Evolutionary conservation across 2,329 filamentous ascomycete genomes (phyloP).

Genomic region (Grosmannia serpens): DNA sequence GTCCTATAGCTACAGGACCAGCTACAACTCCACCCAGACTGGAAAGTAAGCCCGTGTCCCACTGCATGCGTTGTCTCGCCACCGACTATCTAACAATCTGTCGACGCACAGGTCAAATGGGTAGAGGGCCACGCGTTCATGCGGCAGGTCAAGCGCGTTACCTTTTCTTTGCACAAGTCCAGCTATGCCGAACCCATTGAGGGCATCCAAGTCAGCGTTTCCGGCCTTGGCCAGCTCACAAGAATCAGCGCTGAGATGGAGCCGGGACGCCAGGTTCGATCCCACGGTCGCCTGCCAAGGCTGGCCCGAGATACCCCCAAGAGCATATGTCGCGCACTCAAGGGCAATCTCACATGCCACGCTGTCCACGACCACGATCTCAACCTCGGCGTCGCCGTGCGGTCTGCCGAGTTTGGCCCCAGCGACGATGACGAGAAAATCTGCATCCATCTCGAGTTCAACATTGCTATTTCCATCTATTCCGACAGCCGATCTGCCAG

Average conservation of each 20-base stretch:
- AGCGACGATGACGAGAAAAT: conserved; percentile 13
- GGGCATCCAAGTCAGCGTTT: conserved; percentile 13
- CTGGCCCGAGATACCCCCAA: conserved; percentile 13
- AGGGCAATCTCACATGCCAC: conserved; percentile 11
- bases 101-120: background rate
- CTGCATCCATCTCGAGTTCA: conserved; percentile 1
- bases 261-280: conserved; percentile 9
- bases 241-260: conserved; percentile 13
- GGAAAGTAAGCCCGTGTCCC: background rate
- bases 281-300: conserved; percentile 11
- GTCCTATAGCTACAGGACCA: conserved; percentile 13
- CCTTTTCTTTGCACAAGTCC: conserved; percentile 8
- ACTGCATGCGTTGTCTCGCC: background rate
- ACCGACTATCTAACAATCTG: background rate
- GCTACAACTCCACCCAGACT: background rate
- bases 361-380: conserved; percentile 11
- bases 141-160: conserved; percentile 7
- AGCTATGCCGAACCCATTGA: conserved; percentile 6
- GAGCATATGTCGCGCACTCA: conserved; percentile 16
- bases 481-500: background rate
- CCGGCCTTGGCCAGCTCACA: conserved; percentile 13
- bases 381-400: conserved; percentile 11
- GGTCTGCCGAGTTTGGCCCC: conserved; percentile 5
- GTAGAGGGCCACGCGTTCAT: background rate
- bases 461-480: conserved; percentile 2